These are phyloP conservation scores for Kandelia obovata DNA, from an alignment of 345 rosid species.

Conservation along the genomic window DNA sequence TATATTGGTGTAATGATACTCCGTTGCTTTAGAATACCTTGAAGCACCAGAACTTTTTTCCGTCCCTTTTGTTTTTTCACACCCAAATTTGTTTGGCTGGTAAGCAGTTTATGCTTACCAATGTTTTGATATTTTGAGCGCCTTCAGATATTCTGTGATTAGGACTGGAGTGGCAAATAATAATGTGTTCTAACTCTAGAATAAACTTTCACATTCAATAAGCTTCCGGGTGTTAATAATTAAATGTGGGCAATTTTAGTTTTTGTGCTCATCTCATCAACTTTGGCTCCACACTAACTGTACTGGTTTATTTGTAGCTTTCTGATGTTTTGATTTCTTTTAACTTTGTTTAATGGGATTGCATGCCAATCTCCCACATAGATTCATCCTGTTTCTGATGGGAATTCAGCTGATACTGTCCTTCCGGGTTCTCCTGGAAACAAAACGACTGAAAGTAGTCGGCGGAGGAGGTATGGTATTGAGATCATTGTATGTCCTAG, in stretches of 20 bases:
- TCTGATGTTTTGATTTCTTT: constrained; percentile 11
- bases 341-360: constrained; percentile 1
- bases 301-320: background rate
- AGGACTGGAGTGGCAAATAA: no score
- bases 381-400: constrained; percentile 61
- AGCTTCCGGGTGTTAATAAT: no score
- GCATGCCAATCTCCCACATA: constrained; percentile 33
- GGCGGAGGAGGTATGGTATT: constrained; percentile 53
- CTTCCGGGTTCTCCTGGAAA: constrained; percentile 29
- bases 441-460: constrained; percentile 30
- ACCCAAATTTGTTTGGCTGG: background rate
- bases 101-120: background rate
- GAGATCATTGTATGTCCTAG: background rate
- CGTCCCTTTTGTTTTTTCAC: background rate
- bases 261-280: constrained; percentile 1
- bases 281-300: background rate
- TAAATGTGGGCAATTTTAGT: background rate
- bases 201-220: no score
- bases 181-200: no score
- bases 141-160: no score
- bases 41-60: background rate
- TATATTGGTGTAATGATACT: no score
- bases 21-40: background rate
- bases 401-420: constrained; percentile 37
- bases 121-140: no score